phyloP scores from a whole-genome alignment of 495 filamentous ascomycete genomes.

The Astrothelium subdiscretum region DNA sequence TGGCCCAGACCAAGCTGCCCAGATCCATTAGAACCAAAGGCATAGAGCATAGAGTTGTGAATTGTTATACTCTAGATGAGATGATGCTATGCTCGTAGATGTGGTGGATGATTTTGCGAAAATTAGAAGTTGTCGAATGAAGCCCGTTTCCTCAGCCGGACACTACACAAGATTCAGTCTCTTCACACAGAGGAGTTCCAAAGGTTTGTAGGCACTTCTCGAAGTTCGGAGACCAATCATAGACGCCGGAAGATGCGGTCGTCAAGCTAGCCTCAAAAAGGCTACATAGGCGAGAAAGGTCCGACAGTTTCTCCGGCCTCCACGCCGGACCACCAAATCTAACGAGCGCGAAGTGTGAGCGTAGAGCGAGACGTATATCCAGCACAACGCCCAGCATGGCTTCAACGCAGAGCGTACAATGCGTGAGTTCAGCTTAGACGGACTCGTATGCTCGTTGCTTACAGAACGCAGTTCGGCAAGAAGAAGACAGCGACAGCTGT shows the following conservation, averaged over 20 bases:
- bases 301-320: background rate
- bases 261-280: background rate
- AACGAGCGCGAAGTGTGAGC: background rate
- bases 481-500: constrained; percentile 51
- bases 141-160: too few species aligned
- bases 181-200: background rate
- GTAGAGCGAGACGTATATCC: background rate
- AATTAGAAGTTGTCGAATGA: too few species aligned
- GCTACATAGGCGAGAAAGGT: background rate
- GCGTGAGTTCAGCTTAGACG: constrained; percentile 50
- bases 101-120: too few species aligned
- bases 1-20: constrained; percentile 78
- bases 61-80: background rate
- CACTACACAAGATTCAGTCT: background rate
- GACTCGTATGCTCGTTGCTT: background rate
- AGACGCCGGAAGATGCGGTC: background rate
- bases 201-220: background rate
- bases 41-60: constrained; percentile 43
- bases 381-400: constrained; percentile 48
- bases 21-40: constrained; percentile 85
- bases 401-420: constrained; percentile 73
- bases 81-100: too few species aligned
- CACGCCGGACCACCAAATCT: constrained; percentile 2
- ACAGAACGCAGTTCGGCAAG: constrained; percentile 23
- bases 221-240: background rate